Evolutionary conservation across 2,329 filamentous ascomycete species (phyloP), one percentile per base, ranked within the genome.

Genomic region (Monosporascus ibericus): DNA sequence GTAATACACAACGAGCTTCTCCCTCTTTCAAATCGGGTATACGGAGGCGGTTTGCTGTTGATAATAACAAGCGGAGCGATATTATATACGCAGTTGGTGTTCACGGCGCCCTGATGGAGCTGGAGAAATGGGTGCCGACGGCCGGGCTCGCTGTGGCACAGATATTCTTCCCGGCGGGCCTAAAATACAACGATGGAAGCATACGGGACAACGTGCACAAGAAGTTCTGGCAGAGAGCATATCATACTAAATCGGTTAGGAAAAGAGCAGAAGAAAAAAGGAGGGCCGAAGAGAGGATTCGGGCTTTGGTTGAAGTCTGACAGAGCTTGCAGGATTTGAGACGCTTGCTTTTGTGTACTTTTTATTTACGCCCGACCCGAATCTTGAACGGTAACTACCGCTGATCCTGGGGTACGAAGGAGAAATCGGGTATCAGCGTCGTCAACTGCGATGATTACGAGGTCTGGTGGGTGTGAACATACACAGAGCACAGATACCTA

Each of bases 41-140:
- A 30, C 27, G 8, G 27, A 27, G 25, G 24, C 11, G 46, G 27
- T 48, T 36, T 20, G 46, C 46, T 34, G 46, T 20, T 36, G 30
- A 24, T 24, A 22, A 18, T 20, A 38, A 18, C 14, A 17, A 48
- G 15, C n/a, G 8, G 11, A 24, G 17, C 37, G 30, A 48, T 22
- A 25, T 52, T 8, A 47, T 56, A 27, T 44, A 52, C 17, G 50
- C 51, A n/a, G 17, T n/a, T 3, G 57, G 57, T 27, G 55, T 59
- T 3, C 55, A 59, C 18, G 53, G 53, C 6, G 57, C 55, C 3
- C 30, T 56, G 44, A 58, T 58, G 2, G 53, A 58, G 50, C 52
- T 56, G n/a, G 57, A 58, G 50, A 59, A 56, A 44, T 58, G 57
- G 53, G 52, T 59, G 17, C 57, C 55, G 3, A 52, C 50, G 6